A percentile compares a stretch with the other conserved stretches of the same genome.
These are phyloP conservation scores for Apiospora phragmitis DNA, from an alignment of 2,329 filamentous ascomycete species.

Conservation along the genomic window DNA sequence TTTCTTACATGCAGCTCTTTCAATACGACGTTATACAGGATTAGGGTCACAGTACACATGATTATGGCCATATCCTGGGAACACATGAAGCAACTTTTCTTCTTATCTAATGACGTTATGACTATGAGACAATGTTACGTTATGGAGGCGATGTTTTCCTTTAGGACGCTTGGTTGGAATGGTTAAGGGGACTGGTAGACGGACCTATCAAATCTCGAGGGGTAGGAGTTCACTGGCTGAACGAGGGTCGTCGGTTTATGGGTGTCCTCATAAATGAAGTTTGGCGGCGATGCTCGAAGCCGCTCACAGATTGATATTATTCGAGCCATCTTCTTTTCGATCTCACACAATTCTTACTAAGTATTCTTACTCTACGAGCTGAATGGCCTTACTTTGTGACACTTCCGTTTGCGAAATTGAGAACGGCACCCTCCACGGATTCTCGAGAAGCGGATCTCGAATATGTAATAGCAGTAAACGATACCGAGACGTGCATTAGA, in stretches of 20 bases:
- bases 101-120: not conserved
- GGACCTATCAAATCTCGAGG: not conserved
- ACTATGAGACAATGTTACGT: not conserved
- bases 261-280: not conserved
- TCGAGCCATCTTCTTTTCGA: not conserved
- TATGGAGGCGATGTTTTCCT: not conserved
- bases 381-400: not conserved
- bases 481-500: not conserved
- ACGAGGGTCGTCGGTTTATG: not conserved
- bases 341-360: not conserved
- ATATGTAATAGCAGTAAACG: not conserved
- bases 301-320: not conserved
- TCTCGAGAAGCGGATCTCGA: not conserved
- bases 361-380: not conserved
- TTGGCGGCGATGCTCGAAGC: not conserved
- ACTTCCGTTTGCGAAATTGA: not conserved
- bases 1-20: not conserved
- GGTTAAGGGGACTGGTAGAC: not conserved
- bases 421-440: not conserved
- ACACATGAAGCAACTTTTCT: not conserved
- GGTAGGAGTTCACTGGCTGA: not conserved
- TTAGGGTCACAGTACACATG: not conserved
- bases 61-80: not conserved
- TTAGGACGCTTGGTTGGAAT: not conserved
- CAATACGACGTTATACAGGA: not conserved